These are phyloP conservation scores for Trichoderma harzianum DNA, from an alignment of 2,329 filamentous ascomycete species.

Conservation along the genomic window DNA sequence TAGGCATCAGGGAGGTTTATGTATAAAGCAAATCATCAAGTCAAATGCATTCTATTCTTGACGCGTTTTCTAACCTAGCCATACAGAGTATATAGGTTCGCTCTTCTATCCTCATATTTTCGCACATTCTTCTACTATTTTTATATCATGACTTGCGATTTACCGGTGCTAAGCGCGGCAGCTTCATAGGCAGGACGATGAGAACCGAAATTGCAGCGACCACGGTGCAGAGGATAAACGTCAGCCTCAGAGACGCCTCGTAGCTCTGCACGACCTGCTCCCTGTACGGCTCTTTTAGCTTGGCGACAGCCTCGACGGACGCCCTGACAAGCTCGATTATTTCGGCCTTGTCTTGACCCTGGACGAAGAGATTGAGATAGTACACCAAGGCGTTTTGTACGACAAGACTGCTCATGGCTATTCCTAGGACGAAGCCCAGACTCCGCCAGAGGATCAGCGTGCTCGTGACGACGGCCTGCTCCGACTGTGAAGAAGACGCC, in stretches of 20 bases:
- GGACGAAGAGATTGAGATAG: constrained; percentile 58
- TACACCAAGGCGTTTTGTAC: constrained; percentile 66
- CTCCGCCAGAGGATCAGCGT: constrained; percentile 70
- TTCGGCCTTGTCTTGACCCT: constrained; percentile 53
- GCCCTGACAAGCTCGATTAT: constrained; percentile 51
- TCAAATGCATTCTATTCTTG: neutral
- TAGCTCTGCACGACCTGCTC: constrained; percentile 57
- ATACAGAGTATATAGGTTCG: neutral
- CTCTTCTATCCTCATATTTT: neutral
- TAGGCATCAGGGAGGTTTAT: constrained; percentile 3
- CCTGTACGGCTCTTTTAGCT: constrained; percentile 43
- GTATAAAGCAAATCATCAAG: constrained; percentile 8
- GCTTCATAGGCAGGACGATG: constrained; percentile 49
- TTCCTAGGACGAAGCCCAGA: constrained; percentile 69
- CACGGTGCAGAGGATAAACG: constrained; percentile 42
- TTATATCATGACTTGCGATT: constrained; percentile 27
- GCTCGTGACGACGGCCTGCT: constrained; percentile 66
- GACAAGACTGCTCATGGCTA: constrained; percentile 67
- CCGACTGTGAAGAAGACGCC: constrained; percentile 54
- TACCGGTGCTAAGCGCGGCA: constrained; percentile 50
- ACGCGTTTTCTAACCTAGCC: neutral
- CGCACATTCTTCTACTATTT: neutral
- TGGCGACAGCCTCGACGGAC: constrained; percentile 52
- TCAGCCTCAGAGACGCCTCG: constrained; percentile 47
- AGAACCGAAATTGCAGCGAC: constrained; percentile 48